Percentiles rank a stretch among this genome's conserved stretches.
These are phyloP conservation scores for Tolypocladium endophyticum DNA, from an alignment of 2,329 filamentous ascomycete species.

Conservation along the genomic window DNA sequence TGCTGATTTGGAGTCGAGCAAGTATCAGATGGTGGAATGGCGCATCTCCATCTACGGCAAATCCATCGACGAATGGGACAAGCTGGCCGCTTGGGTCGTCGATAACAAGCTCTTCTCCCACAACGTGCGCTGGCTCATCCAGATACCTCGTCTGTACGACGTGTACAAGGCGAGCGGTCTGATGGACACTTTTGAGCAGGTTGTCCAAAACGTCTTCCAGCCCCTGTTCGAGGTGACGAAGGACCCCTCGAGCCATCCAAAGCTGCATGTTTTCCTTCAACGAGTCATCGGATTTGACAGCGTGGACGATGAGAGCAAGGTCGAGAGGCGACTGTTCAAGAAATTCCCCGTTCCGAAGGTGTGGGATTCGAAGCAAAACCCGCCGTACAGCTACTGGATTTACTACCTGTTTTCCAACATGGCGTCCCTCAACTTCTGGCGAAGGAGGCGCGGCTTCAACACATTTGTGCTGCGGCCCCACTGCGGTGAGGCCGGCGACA, in stretches of 20 bases:
- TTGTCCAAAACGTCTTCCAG: constrained; percentile 84
- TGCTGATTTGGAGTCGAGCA: constrained; percentile 91
- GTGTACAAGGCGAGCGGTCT: constrained; percentile 85
- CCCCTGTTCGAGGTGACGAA: constrained; percentile 91
- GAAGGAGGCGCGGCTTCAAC: constrained; percentile 86
- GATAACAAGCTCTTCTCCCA: constrained; percentile 98
- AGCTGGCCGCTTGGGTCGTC: constrained; percentile 90
- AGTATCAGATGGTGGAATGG: constrained; percentile 99
- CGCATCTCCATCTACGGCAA: constrained; percentile 95
- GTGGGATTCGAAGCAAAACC: constrained; percentile 90
- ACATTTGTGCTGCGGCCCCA: constrained; percentile 89
- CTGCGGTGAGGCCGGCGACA: constrained; percentile 93
- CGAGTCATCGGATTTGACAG: constrained; percentile 95
- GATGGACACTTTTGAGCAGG: constrained; percentile 83
- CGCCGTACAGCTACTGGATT: constrained; percentile 98
- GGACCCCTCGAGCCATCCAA: constrained; percentile 76
- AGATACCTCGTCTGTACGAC: constrained; percentile 88
- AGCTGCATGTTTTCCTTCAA: constrained; percentile 89
- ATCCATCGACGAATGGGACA: constrained; percentile 92
- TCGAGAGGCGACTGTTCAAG: constrained; percentile 84
- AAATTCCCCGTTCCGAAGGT: constrained; percentile 87
- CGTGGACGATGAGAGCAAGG: constrained; percentile 96
- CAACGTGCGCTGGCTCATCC: constrained; percentile 94
- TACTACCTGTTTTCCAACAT: constrained; percentile 96
- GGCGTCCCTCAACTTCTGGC: constrained; percentile 81